phyloP scores from a whole-genome alignment of 495 filamentous ascomycete genomes.

The Endocarpon pusillum region DNA sequence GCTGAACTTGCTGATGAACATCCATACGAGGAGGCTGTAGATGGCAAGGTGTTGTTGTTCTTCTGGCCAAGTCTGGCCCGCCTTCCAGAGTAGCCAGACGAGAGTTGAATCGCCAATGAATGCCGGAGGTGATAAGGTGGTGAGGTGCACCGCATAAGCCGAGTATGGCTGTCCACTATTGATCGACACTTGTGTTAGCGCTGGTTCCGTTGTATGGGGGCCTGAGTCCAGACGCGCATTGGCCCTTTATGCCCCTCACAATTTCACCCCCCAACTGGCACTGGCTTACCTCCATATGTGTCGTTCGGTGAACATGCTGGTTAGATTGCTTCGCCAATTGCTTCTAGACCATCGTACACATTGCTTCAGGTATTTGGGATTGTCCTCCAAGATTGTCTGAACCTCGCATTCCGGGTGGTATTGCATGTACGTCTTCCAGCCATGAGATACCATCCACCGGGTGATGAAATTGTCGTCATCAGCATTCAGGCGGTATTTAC shows the following conservation, averaged over 20 bases:
- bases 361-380: conserved; percentile 56
- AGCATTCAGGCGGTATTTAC: conserved; percentile 56
- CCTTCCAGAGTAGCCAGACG: conserved; percentile 32
- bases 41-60: conserved; percentile 28
- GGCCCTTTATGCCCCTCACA: too few relatives aligned
- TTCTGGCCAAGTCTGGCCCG: conserved; percentile 27
- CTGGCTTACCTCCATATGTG: conserved; percentile 55
- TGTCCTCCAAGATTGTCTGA: conserved; percentile 59
- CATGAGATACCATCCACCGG: conserved; percentile 58
- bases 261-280: too few relatives aligned
- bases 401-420: conserved; percentile 57
- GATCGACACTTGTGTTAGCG: conserved; percentile 15
- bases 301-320: conserved; percentile 51
- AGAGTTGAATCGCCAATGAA: conserved; percentile 46
- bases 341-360: conserved; percentile 68
- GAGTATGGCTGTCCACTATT: conserved; percentile 55
- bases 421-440: conserved; percentile 64
- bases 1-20: conserved; percentile 60
- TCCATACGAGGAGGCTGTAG: conserved; percentile 34
- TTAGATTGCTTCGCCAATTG: conserved; percentile 70
- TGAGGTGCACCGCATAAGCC: conserved; percentile 57
- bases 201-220: too few relatives aligned
- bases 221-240: too few relatives aligned
- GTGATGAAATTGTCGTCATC: conserved; percentile 80
- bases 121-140: conserved; percentile 55